Evolutionary conservation across 495 filamentous ascomycete species (phyloP).

Genomic region (Penicillium ochrochloron): DNA sequence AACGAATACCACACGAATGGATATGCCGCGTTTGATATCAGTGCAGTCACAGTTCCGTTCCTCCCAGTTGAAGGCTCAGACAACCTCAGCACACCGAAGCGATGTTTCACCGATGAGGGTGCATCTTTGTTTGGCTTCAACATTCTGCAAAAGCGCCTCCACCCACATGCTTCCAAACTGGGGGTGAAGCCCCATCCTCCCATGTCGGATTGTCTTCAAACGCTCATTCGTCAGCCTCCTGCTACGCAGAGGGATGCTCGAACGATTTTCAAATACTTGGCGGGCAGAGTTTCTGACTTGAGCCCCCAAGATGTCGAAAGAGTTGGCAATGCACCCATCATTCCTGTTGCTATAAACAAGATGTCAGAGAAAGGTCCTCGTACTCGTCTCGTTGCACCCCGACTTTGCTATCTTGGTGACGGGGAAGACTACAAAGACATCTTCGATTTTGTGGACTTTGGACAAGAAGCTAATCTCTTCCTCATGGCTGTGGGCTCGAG

Average conservation of each 20-base stretch:
- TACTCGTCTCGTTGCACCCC: slow-evolving; percentile 62
- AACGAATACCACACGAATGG: slow-evolving; percentile 74
- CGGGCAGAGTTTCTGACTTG: slow-evolving; percentile 74
- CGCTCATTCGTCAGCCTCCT: slow-evolving; percentile 72
- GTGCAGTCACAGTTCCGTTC: slow-evolving; percentile 62
- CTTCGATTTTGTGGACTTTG: slow-evolving; percentile 96
- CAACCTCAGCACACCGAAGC: slow-evolving; percentile 66
- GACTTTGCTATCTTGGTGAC: slow-evolving; percentile 76
- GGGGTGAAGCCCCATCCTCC: slow-evolving; percentile 81
- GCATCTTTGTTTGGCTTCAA: slow-evolving; percentile 78
- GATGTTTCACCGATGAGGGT: slow-evolving; percentile 81
- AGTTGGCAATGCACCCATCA: slow-evolving; percentile 66
- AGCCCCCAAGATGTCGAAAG: slow-evolving; percentile 59
- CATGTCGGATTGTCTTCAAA: slow-evolving; percentile 72
- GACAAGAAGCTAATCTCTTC: slow-evolving; percentile 83
- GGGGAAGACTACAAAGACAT: slow-evolving; percentile 80
- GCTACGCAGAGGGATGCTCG: slow-evolving; percentile 64
- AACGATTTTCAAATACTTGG: slow-evolving; percentile 78
- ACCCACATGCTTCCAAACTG: slow-evolving; percentile 77
- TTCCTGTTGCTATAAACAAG: slow-evolving; percentile 63
- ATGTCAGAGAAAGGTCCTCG: slow-evolving; percentile 37
- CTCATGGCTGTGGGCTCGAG: slow-evolving; percentile 86
- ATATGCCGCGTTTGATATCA: slow-evolving; percentile 66
- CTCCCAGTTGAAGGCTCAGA: slow-evolving; percentile 72
- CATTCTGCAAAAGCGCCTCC: slow-evolving; percentile 73